A percentile compares a stretch with the other conserved stretches of the same genome.
Conservation (phyloP, 2,329 filamentous ascomycete genomes). For the Chaetomiaceae sp. region DNA sequence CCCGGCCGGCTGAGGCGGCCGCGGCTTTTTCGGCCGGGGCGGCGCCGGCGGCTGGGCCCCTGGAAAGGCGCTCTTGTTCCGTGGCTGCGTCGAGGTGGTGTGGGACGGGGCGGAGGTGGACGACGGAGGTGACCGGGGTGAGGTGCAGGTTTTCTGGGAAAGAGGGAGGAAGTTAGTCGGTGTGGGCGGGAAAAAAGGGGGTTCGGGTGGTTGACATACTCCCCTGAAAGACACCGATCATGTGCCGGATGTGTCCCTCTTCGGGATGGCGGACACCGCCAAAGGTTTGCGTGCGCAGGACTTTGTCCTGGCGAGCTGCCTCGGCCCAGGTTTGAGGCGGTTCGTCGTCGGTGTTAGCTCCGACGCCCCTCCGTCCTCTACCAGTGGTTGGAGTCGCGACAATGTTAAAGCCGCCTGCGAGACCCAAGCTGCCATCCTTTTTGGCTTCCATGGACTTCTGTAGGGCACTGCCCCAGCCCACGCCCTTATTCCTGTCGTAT, state of each 20-base stretch:
- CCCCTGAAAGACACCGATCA: conserved; percentile 86
- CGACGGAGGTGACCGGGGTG: conserved; percentile 74
- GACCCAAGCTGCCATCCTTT: conserved; percentile 62
- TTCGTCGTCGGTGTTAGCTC: conserved; percentile 40
- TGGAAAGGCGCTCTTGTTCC: conserved; percentile 61
- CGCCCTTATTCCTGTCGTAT: conserved; percentile 80
- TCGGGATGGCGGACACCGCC: conserved; percentile 70
- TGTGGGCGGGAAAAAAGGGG: background rate
- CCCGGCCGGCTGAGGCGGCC: conserved; percentile 55
- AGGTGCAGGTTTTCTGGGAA: conserved; percentile 74
- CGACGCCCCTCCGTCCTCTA: conserved; percentile 30
- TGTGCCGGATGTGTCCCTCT: conserved; percentile 70
- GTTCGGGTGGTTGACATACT: conserved; percentile 48
- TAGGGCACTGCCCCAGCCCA: conserved; percentile 77
- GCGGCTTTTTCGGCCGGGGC: conserved; percentile 26
- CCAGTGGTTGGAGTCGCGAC: conserved; percentile 38
- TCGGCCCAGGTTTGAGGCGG: conserved; percentile 53
- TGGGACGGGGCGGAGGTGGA: conserved; percentile 86
- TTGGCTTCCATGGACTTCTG: conserved; percentile 55
- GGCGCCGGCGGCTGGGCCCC: conserved; percentile 35
- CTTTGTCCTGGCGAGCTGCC: conserved; percentile 64
- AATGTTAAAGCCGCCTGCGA: conserved; percentile 69
- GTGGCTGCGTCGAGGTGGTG: conserved; percentile 84
- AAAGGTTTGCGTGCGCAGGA: conserved; percentile 76
- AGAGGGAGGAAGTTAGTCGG: conserved; percentile 20